A percentile compares a stretch with the other conserved stretches of the same genome.
These are phyloP conservation scores for Pythium coloratum DNA, from an alignment of 352 stramenopile genomes.

Conservation along the genomic window DNA sequence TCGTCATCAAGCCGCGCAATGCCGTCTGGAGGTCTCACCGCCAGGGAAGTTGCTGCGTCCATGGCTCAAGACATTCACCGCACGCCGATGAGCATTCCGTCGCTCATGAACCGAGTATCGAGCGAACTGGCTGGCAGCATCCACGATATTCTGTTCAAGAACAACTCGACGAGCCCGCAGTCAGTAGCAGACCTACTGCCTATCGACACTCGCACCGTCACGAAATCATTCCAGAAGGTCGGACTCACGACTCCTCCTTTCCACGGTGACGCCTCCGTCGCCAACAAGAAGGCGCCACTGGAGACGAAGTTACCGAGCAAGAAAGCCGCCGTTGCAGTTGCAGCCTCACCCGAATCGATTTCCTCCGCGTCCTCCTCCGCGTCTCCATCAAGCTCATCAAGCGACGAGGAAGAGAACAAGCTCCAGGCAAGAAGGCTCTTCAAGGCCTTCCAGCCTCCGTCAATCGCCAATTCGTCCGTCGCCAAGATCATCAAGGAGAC, in stretches of 20 bases:
- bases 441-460: constrained; percentile 19
- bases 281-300: neutral
- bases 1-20: neutral
- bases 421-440: constrained; percentile 23
- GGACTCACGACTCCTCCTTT: constrained; percentile 13
- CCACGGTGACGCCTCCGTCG: neutral
- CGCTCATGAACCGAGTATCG: constrained; percentile 39
- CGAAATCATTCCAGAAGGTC: constrained; percentile 21
- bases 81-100: constrained; percentile 57
- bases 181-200: constrained; percentile 49
- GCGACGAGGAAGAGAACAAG: constrained; percentile 9
- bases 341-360: neutral
- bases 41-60: constrained; percentile 22
- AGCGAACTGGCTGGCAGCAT: constrained; percentile 49
- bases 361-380: constrained; percentile 10
- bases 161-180: constrained; percentile 65
- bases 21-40: neutral
- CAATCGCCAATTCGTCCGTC: neutral
- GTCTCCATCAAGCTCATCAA: constrained; percentile 9
- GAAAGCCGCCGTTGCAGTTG: neutral
- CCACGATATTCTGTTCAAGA: constrained; percentile 62
- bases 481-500: neutral
- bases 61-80: constrained; percentile 43
- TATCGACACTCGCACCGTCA: constrained; percentile 15
- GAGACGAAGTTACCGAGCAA: neutral